These are phyloP conservation scores for Kuraishia hungarica DNA, from an alignment of 805 yeast genomes.

Conservation along the genomic window DNA sequence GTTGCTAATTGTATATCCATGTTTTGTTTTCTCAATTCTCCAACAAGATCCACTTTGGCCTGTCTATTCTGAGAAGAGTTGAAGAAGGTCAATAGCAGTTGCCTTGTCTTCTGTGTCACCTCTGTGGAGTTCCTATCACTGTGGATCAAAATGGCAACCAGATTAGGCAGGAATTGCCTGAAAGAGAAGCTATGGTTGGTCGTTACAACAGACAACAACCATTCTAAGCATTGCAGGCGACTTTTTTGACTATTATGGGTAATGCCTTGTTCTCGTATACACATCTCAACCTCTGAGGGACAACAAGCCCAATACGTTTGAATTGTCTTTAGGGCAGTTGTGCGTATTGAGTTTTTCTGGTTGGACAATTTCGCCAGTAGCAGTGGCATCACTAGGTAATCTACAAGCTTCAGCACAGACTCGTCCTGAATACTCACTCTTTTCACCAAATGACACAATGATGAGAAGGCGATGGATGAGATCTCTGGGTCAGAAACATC, in stretches of 20 bases:
- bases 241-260: constrained; percentile 27
- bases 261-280: constrained; percentile 35
- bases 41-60: constrained; percentile 36
- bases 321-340: constrained; percentile 41
- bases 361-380: constrained; percentile 39
- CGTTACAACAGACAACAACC: constrained; percentile 34
- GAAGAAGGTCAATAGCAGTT: constrained; percentile 28
- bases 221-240: constrained; percentile 32
- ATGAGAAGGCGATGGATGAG: constrained; percentile 34
- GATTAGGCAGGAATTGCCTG: constrained; percentile 16
- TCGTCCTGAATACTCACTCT: constrained; percentile 51
- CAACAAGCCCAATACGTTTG: constrained; percentile 49
- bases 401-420: constrained; percentile 29
- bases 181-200: constrained; percentile 26
- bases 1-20: constrained; percentile 17
- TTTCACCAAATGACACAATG: constrained; percentile 47
- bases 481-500: constrained; percentile 29
- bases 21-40: constrained; percentile 27
- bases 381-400: constrained; percentile 40
- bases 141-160: constrained; percentile 15
- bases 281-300: constrained; percentile 36
- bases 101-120: background rate
- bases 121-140: background rate
- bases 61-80: constrained; percentile 22
- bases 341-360: constrained; percentile 23